These are phyloP conservation scores for Rubus idaeus DNA, from an alignment of 306 rosid genomes.

Conservation along the genomic window DNA sequence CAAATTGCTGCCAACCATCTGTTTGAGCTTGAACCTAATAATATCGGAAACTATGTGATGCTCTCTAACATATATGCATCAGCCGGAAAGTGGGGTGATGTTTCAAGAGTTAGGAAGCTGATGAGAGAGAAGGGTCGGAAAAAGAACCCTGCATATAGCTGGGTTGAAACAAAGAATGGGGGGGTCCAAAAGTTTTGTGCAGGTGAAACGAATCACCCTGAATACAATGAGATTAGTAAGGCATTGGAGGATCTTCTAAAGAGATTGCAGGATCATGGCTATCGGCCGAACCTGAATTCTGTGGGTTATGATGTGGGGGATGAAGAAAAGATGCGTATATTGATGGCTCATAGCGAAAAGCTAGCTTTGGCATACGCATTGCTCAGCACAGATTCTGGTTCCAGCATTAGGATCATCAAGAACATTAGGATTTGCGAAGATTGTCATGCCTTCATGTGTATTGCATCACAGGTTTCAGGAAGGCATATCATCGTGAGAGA, in stretches of 20 bases:
- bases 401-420: slow-evolving; percentile 73
- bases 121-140: slow-evolving; percentile 56
- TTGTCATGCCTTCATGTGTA: slow-evolving; percentile 72
- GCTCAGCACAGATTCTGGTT: slow-evolving; percentile 45
- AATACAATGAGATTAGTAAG: slow-evolving; percentile 47
- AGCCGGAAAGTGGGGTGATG: slow-evolving; percentile 76
- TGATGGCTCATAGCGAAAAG: slow-evolving; percentile 76
- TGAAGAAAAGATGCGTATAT: slow-evolving; percentile 50
- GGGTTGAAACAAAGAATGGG: slow-evolving; percentile 73
- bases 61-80: slow-evolving; percentile 66
- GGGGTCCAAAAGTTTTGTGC: slow-evolving; percentile 44
- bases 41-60: slow-evolving; percentile 71
- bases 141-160: slow-evolving; percentile 72
- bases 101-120: slow-evolving; percentile 61
- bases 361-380: slow-evolving; percentile 73
- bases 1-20: slow-evolving; percentile 62
- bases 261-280: slow-evolving; percentile 53
- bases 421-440: slow-evolving; percentile 83
- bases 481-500: slow-evolving; percentile 78
- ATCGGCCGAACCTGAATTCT: slow-evolving; percentile 54
- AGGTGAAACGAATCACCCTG: slow-evolving; percentile 57
- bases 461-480: slow-evolving; percentile 55
- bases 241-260: slow-evolving; percentile 58
- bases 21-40: slow-evolving; percentile 68
- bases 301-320: slow-evolving; percentile 54